These are phyloP conservation scores for Trypanosoma vivax DNA, from an alignment of 208 protist species.

Conservation along the genomic window DNA sequence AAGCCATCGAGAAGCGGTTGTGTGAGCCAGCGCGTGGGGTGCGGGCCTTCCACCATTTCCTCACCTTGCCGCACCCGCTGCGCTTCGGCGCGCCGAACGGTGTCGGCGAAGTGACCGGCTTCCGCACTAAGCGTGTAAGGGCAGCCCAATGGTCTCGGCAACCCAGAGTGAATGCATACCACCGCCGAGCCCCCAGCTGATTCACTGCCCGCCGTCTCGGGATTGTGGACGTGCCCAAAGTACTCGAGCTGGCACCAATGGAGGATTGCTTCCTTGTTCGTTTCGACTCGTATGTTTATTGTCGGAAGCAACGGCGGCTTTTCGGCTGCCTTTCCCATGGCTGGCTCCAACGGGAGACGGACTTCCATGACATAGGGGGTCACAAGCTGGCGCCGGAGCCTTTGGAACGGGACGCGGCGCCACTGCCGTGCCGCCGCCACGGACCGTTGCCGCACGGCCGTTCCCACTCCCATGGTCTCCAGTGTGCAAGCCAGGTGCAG, in stretches of 20 bases:
- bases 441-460: constrained; percentile 13
- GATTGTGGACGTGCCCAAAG: constrained; percentile 19
- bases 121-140: constrained; percentile 39
- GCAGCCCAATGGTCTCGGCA: constrained; percentile 41
- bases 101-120: constrained; percentile 36
- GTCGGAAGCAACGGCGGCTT: too few species aligned
- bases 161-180: constrained; percentile 38
- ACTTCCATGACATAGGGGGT: constrained; percentile 5
- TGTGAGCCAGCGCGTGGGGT: constrained; percentile 41
- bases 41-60: background rate
- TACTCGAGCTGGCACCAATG: constrained; percentile 21
- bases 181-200: background rate
- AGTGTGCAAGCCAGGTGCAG: background rate
- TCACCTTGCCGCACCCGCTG: constrained; percentile 18
- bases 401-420: constrained; percentile 24
- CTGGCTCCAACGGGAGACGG: constrained; percentile 3
- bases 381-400: constrained; percentile 19
- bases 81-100: constrained; percentile 35
- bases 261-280: constrained; percentile 19
- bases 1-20: constrained; percentile 67
- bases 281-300: constrained; percentile 22
- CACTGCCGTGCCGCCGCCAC: constrained; percentile 23
- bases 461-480: constrained; percentile 12
- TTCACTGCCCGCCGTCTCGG: background rate
- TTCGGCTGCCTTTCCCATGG: background rate